Conservation (phyloP, 2,329 filamentous ascomycete genomes). For the Cladosporium sp. region DNA sequence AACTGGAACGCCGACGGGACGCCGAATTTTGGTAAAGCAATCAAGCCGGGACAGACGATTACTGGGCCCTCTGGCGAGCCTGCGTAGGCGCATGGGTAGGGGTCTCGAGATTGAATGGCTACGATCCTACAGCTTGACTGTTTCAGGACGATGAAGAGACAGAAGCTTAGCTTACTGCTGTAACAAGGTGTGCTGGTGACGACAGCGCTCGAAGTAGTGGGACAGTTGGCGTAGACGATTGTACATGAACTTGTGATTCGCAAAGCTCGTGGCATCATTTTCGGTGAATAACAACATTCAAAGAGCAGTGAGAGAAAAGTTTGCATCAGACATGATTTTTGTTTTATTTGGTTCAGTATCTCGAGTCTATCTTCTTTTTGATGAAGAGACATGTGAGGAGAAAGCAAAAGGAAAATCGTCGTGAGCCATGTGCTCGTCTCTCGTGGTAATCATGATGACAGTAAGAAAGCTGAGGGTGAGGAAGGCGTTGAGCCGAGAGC, state of each 20-base stretch:
- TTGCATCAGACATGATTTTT: neutral
- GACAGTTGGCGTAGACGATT: neutral
- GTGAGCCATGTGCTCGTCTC: conserved; percentile 17
- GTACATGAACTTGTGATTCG: neutral
- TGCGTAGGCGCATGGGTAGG: neutral
- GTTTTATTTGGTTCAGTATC: conserved; percentile 1
- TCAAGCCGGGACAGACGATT: conserved; percentile 32
- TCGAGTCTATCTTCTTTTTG: conserved; percentile 18
- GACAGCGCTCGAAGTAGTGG: neutral
- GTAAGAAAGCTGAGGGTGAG: neutral
- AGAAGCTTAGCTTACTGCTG: neutral
- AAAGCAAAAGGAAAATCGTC: neutral
- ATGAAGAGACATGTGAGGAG: conserved; percentile 12
- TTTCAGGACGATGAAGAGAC: neutral
- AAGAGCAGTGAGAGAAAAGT: neutral
- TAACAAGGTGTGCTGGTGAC: neutral
- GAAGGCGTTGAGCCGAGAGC: conserved; percentile 2
- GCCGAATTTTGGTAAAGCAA: conserved; percentile 53
- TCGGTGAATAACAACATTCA: neutral
- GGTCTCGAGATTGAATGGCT: neutral
- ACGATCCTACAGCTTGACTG: neutral
- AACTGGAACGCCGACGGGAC: conserved; percentile 54
- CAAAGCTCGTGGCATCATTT: neutral
- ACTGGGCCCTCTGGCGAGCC: conserved; percentile 27
- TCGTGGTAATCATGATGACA: conserved; percentile 9